Evolutionary conservation across 441 rosid species (phyloP).

Genomic region (Omphalea diandra): DNA sequence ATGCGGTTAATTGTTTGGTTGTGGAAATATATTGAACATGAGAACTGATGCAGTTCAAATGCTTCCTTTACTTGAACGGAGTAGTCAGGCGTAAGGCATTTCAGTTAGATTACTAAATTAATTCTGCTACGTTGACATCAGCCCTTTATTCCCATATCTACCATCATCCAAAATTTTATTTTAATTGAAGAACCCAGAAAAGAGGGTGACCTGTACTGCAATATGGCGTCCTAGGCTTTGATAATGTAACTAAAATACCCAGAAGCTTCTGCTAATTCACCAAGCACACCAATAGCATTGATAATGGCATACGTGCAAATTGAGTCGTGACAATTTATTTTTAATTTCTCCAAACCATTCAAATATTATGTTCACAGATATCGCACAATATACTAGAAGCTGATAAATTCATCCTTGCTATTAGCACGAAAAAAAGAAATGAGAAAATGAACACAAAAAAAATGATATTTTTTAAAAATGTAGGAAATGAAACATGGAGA

Average conservation of each 20-base stretch:
- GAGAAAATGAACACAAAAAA: too few relatives aligned
- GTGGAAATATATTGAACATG: too few relatives aligned
- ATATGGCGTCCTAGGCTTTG: neutral
- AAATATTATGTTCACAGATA: conserved; percentile 51
- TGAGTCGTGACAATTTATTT: conserved; percentile 44
- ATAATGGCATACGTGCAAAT: conserved; percentile 1
- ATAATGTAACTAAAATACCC: neutral
- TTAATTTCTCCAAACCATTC: conserved; percentile 63
- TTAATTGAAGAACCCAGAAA: too few relatives aligned
- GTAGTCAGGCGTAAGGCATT: too few relatives aligned
- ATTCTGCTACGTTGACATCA: too few relatives aligned
- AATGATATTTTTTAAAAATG: too few relatives aligned
- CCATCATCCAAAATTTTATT: too few relatives aligned
- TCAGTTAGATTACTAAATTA: too few relatives aligned
- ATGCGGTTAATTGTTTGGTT: neutral
- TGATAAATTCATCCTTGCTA: conserved; percentile 41
- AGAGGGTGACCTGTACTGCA: too few relatives aligned
- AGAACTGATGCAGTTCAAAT: neutral
- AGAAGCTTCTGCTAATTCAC: neutral
- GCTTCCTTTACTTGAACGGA: neutral
- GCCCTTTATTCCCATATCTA: too few relatives aligned
- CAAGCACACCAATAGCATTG: neutral
- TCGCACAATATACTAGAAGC: conserved; percentile 55
- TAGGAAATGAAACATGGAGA: too few relatives aligned
- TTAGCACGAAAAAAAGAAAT: too few relatives aligned